Base-by-base conservation (phyloP, 163 green algal genomes). In the Prototheca wickerhamii region DNA sequence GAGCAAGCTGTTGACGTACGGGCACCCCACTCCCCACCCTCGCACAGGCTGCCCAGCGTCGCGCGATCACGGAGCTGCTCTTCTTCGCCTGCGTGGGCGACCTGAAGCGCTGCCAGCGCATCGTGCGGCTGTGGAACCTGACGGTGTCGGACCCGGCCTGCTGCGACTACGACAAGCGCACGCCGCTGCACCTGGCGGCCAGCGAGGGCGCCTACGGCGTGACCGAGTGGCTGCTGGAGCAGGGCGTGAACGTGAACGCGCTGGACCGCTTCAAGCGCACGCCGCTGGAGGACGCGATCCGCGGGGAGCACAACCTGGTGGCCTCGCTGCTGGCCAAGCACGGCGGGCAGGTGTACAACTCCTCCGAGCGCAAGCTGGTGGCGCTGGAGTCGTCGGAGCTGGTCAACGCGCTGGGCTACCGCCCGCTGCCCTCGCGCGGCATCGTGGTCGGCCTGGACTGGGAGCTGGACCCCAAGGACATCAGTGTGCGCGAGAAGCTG, bases 81-180 rank as follows among this genome's bases (percentile, higher is more conserved):
- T 95, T 95, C 72, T 95, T 95, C 68, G 84, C 84, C 4, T 86
- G 82, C 57, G 80, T 87, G 0, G 90, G 90, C 53, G 88, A 95
- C 62, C 46, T 90, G 18, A 62, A 74, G 55, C 67, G 87, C 20
- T 92, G 85, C 70, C 76, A 83, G 61, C 74, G 86, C 29, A 90
- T 95, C 25, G 70, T 78, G 3, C 53, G 68, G n/a, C 75, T 86
- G 1, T 95, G 86, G 86, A 86, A 85, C 61, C 68, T 95, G 26
- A 67, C 76, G 67, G 62, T 86, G 2, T 69, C 64, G 2, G 75
- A 82, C 53, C 37, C 58, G 10, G 63, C 43, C 4, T 83, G 75
- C 64, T 84, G 80, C 60, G 79, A 87, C 50, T 87, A 87, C 60
- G 79, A 87, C 71, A 81, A 75, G 49, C 60, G 82, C n/a, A 84